Conservation (phyloP, 208 protist species). For the Trypanosomatidae sp. region DNA sequence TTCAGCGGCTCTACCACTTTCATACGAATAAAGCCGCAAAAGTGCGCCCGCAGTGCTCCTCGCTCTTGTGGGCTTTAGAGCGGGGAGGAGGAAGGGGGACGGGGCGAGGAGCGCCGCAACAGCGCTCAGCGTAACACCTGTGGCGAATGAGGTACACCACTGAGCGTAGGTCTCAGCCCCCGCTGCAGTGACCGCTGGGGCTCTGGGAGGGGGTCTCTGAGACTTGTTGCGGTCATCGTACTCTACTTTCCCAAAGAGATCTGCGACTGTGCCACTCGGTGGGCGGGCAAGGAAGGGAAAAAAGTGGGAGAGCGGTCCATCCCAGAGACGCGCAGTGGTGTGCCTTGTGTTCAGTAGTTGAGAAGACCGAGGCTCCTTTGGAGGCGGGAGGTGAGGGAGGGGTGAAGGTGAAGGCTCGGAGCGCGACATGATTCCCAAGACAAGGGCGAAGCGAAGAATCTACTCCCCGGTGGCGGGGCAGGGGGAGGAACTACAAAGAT, state of each 20-base stretch:
- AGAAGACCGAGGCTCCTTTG: neutral
- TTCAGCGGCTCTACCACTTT: neutral
- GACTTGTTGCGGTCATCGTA: neutral
- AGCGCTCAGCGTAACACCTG: neutral
- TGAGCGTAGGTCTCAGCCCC: neutral
- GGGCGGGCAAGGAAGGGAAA: neutral
- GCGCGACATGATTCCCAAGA: neutral
- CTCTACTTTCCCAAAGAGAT: neutral
- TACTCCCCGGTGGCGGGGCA: neutral
- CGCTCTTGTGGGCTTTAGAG: neutral
- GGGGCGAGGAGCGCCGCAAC: neutral
- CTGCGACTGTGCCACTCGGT: neutral
- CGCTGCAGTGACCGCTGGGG: neutral
- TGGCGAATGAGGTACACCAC: neutral
- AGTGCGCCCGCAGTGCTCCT: neutral
- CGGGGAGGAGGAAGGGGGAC: neutral
- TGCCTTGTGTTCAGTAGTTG: neutral
- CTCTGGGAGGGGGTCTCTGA: neutral
- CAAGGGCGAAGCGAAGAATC: neutral
- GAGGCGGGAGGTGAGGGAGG: neutral
- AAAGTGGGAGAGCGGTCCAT: neutral
- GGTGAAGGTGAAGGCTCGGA: neutral
- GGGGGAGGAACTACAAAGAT: neutral
- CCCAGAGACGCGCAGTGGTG: neutral
- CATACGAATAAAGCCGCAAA: neutral